These are phyloP conservation scores for Aristolochia contorta DNA, from an alignment of 164 flowering plant genomes.

Conservation along the genomic window DNA sequence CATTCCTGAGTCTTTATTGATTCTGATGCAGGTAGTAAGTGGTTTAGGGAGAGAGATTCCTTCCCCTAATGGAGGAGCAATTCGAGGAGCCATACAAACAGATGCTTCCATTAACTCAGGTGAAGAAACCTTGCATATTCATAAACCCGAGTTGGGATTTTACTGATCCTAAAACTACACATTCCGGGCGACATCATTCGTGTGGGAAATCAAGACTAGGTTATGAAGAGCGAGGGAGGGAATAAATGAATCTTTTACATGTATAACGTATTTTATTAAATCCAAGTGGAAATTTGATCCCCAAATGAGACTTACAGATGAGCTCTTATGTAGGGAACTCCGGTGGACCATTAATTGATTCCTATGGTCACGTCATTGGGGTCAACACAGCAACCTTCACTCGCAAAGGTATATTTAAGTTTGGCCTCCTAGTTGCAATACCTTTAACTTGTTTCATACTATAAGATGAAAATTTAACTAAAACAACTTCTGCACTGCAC, in stretches of 20 bases:
- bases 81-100: conserved; percentile 84
- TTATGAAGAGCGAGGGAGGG: too few relatives aligned
- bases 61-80: conserved; percentile 76
- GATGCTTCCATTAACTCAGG: conserved; percentile 95
- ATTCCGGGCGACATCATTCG: background rate
- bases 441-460: background rate
- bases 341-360: conserved; percentile 84
- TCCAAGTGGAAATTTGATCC: too few relatives aligned
- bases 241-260: too few relatives aligned
- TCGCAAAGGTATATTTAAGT: conserved; percentile 53
- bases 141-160: background rate
- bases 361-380: conserved; percentile 84
- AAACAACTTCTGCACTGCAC: background rate
- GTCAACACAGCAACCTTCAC: conserved; percentile 93
- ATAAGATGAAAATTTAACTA: background rate
- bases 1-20: too few relatives aligned
- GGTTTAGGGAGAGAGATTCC: conserved; percentile 86
- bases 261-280: too few relatives aligned
- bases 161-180: background rate
- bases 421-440: background rate
- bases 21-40: too few relatives aligned
- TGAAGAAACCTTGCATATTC: conserved; percentile 7
- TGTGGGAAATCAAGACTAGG: background rate
- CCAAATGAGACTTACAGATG: background rate
- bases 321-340: conserved; percentile 56